Conservation (phyloP, 768 basidiomycete species). For the Boletus reticulatus region DNA sequence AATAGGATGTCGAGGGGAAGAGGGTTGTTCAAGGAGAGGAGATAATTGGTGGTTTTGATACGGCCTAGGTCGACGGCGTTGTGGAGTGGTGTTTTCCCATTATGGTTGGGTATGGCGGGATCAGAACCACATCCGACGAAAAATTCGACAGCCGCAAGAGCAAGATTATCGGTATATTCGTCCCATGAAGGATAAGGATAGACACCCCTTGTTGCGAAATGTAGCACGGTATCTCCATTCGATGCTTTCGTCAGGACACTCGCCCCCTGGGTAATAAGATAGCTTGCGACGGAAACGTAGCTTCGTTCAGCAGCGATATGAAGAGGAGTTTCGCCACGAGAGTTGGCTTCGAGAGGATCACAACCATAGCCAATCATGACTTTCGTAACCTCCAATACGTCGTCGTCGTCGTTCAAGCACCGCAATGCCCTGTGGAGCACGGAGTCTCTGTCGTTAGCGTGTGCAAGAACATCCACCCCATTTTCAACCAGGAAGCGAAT, state of each 20-base stretch:
- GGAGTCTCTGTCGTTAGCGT: not conserved
- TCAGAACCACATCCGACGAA: not conserved
- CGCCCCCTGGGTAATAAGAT: not conserved
- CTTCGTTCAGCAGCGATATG: not conserved
- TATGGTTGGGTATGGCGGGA: not conserved
- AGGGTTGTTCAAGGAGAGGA: not conserved
- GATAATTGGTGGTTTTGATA: not conserved
- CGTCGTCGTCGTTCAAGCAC: not conserved
- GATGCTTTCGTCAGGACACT: not conserved
- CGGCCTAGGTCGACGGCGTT: not conserved
- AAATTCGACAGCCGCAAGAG: not conserved
- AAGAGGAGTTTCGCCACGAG: not conserved
- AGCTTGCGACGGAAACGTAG: not conserved
- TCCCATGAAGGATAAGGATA: not conserved
- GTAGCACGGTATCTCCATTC: not conserved
- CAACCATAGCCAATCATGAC: not conserved
- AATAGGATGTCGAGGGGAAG: not conserved
- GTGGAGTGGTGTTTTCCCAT: not conserved
- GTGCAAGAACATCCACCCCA: not conserved
- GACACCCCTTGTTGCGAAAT: not conserved
- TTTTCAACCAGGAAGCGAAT: not conserved
- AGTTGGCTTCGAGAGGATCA: not conserved
- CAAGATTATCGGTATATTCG: fast-evolving
- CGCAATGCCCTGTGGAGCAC: not conserved
- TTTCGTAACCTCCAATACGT: not conserved